Evolutionary conservation across 208 protist species (phyloP).

Genomic region (Wallacemonas rigidus): DNA sequence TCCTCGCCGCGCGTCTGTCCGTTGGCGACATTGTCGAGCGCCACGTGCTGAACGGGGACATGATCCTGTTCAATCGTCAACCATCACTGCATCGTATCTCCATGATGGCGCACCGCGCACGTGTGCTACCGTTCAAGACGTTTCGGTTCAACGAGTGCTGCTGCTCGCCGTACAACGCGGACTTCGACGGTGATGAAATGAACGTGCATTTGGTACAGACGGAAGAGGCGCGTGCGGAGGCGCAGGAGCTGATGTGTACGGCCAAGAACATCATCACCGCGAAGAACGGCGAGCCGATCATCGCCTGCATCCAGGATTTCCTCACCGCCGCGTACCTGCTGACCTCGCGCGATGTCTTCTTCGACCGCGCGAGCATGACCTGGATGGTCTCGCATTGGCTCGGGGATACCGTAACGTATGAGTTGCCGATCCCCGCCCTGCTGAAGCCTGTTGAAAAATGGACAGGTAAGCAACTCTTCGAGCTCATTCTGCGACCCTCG

Average conservation of each 20-base stretch:
- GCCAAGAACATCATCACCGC: constrained; percentile 98
- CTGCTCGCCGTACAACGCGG: constrained; percentile 99
- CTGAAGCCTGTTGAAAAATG: constrained; percentile 97
- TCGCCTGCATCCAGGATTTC: constrained; percentile 99
- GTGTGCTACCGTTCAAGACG: constrained; percentile 97
- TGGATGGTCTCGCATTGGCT: constrained; percentile 92
- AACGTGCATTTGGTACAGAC: constrained; percentile 99
- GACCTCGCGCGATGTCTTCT: constrained; percentile 96
- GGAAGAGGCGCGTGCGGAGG: constrained; percentile 98
- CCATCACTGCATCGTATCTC: constrained; percentile 99
- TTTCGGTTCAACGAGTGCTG: constrained; percentile 99
- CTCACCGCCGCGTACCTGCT: constrained; percentile 97
- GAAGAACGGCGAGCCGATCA: constrained; percentile 97
- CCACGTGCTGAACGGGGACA: constrained; percentile 98
- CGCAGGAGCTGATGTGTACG: constrained; percentile 95
- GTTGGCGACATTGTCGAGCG: constrained; percentile 99
- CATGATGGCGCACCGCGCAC: constrained; percentile 98
- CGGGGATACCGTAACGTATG: constrained; percentile 65
- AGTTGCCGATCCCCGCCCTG: constrained; percentile 96
- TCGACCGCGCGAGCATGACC: constrained; percentile 91
- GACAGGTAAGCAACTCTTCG: constrained; percentile 99
- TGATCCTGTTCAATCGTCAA: constrained; percentile 99
- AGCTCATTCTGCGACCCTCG: constrained; percentile 90
- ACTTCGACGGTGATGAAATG: constrained; percentile 99
- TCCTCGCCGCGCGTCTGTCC: constrained; percentile 80